Percentiles rank a stretch among this genome's conserved stretches.
Conservation (phyloP, 2,329 filamentous ascomycete species). For the Diplodia corticola region DNA sequence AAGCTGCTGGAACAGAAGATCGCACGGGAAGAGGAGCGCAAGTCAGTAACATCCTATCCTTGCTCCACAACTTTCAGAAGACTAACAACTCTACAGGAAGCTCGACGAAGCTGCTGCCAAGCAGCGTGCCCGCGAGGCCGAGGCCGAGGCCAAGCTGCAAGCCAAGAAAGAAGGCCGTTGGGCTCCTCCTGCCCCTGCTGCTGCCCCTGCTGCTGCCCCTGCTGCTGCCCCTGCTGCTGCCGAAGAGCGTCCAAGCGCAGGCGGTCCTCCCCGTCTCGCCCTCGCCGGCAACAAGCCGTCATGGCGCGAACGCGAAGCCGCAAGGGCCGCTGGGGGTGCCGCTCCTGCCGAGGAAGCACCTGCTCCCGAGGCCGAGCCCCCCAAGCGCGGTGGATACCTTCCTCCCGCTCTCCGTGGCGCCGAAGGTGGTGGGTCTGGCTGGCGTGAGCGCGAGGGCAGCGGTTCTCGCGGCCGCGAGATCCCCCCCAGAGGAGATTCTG, state of each 20-base stretch:
- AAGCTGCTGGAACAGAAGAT: constrained; percentile 71
- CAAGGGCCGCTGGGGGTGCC: constrained; percentile 36
- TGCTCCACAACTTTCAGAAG: background rate
- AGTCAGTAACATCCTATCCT: constrained; percentile 45
- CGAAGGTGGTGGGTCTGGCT: constrained; percentile 35
- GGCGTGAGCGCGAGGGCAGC: constrained; percentile 41
- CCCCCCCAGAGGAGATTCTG: constrained; percentile 32
- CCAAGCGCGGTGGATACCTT: constrained; percentile 47
- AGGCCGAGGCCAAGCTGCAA: constrained; percentile 72
- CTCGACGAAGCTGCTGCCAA: constrained; percentile 62
- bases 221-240: constrained; percentile 26
- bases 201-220: too few relatives aligned
- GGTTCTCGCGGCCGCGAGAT: constrained; percentile 32
- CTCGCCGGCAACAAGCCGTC: constrained; percentile 64
- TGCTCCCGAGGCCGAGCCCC: constrained; percentile 36
- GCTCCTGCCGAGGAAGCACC: constrained; percentile 32
- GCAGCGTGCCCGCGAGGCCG: constrained; percentile 81
- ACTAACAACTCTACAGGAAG: constrained; percentile 52
- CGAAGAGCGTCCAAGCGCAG: constrained; percentile 39
- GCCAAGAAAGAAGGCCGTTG: constrained; percentile 56
- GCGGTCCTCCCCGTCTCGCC: constrained; percentile 61
- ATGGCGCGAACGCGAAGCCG: constrained; percentile 73
- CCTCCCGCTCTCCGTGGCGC: constrained; percentile 46
- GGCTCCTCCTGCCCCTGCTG: constrained; percentile 24
- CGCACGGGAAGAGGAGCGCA: constrained; percentile 59